Percentiles rank a stretch among this genome's conserved stretches.
phyloP scores from a whole-genome alignment of 805 yeast species.

The Yamadazyma akitaensis region DNA sequence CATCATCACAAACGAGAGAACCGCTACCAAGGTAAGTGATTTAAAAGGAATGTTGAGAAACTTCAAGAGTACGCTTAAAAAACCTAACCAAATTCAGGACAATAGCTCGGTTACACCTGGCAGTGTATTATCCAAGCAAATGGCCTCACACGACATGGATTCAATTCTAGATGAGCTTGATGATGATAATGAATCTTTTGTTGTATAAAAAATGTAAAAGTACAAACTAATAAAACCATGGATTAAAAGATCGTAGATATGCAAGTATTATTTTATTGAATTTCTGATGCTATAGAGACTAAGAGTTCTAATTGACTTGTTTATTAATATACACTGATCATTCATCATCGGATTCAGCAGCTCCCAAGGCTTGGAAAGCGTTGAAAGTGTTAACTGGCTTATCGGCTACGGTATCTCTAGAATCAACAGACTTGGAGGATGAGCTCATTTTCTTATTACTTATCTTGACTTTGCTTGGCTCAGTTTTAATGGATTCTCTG shows the following conservation, averaged over 20 bases:
- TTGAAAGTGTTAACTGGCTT: constrained; percentile 66
- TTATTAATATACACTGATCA: constrained; percentile 1
- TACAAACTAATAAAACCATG: not conserved
- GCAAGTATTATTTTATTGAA: no score
- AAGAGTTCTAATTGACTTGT: not conserved
- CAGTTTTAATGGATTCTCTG: constrained; percentile 44
- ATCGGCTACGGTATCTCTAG: constrained; percentile 68
- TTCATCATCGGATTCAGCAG: constrained; percentile 36
- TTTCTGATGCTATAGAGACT: not conserved
- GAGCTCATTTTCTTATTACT: constrained; percentile 73
- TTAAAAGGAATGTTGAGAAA: constrained; percentile 25
- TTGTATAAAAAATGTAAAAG: constrained; percentile 14
- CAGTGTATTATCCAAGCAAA: constrained; percentile 30
- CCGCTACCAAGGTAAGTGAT: constrained; percentile 35
- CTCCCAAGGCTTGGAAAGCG: constrained; percentile 78
- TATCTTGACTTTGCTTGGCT: constrained; percentile 54
- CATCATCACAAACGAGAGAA: constrained; percentile 13
- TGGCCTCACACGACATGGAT: constrained; percentile 29
- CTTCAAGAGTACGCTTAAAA: constrained; percentile 4
- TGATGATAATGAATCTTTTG: constrained; percentile 32
- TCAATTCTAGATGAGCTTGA: constrained; percentile 34
- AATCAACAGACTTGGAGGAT: constrained; percentile 68
- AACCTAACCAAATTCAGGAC: constrained; percentile 1
- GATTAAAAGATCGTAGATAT: no score
- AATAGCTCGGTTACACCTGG: constrained; percentile 15